Evolutionary conservation across 2,329 filamentous ascomycete species (phyloP).

Genomic region (Alternaria sp.): DNA sequence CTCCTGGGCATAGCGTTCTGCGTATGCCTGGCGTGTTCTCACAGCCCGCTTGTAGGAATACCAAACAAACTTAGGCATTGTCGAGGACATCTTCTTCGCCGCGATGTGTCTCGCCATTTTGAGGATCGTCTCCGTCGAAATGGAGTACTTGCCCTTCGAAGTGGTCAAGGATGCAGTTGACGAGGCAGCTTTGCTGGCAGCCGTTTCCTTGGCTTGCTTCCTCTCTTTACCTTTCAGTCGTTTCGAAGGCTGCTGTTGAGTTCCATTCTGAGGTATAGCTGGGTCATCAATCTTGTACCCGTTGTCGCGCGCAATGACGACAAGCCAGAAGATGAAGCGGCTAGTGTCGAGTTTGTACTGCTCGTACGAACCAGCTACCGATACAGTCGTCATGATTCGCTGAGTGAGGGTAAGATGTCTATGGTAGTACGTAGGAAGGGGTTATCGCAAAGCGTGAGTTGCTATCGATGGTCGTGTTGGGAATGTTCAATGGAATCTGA

Average conservation of each 20-base stretch:
- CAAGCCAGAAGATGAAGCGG: constrained; percentile 3
- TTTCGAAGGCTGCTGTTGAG: not conserved
- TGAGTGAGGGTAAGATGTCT: not conserved
- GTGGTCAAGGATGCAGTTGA: not conserved
- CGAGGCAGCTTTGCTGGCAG: not conserved
- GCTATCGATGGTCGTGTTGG: not conserved
- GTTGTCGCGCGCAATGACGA: not conserved
- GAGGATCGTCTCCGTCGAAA: not conserved
- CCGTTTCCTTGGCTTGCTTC: not conserved
- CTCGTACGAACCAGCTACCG: constrained; percentile 1
- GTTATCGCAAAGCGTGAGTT: not conserved
- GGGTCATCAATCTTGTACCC: not conserved
- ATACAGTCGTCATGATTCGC: not conserved
- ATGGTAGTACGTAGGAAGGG: not conserved
- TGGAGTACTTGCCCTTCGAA: constrained; percentile 2
- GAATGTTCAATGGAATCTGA: not conserved
- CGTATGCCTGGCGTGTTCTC: constrained; percentile 2
- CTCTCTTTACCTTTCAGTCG: constrained; percentile 3
- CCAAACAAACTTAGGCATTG: constrained; percentile 6
- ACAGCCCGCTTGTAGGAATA: constrained; percentile 6
- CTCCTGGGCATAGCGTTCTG: not conserved
- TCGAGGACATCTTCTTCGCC: not conserved
- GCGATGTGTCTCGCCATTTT: not conserved
- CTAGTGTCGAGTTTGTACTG: constrained; percentile 4
- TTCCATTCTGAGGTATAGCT: not conserved